phyloP scores from a whole-genome alignment of 441 rosid genomes.

The Mallotus repandus region DNA sequence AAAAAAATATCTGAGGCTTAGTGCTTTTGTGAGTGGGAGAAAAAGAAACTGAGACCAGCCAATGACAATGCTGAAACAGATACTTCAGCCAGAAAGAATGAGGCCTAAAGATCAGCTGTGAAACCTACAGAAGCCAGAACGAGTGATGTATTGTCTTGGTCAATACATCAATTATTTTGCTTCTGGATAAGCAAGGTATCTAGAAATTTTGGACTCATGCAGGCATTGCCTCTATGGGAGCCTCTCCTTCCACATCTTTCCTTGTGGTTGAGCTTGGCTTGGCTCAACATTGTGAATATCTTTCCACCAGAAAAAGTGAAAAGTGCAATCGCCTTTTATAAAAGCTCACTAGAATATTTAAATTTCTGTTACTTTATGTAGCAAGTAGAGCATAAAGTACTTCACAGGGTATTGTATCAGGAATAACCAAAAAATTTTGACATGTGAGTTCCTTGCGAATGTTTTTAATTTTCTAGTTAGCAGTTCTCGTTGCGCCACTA shows the following conservation, averaged over 20 bases:
- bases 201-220: neutral
- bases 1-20: conserved; percentile 23
- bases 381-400: too few relatives aligned
- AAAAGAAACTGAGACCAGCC: conserved; percentile 13
- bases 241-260: conserved; percentile 12
- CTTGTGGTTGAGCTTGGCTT: conserved; percentile 19
- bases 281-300: conserved; percentile 15
- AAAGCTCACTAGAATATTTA: neutral
- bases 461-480: neutral
- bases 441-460: neutral
- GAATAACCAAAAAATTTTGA: neutral
- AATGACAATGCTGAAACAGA: conserved; percentile 15
- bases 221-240: neutral
- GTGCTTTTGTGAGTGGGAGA: conserved; percentile 28
- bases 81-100: neutral
- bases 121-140: neutral
- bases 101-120: conserved; percentile 4
- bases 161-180: neutral
- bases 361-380: neutral
- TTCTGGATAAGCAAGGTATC: conserved; percentile 20
- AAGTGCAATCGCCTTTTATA: conserved; percentile 22
- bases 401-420: too few relatives aligned
- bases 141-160: too few relatives aligned
- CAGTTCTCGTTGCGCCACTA: neutral
- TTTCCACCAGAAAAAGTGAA: conserved; percentile 22